These are phyloP conservation scores for Yamadazyma diospyri DNA, from an alignment of 1,139 yeast species.

Conservation along the genomic window DNA sequence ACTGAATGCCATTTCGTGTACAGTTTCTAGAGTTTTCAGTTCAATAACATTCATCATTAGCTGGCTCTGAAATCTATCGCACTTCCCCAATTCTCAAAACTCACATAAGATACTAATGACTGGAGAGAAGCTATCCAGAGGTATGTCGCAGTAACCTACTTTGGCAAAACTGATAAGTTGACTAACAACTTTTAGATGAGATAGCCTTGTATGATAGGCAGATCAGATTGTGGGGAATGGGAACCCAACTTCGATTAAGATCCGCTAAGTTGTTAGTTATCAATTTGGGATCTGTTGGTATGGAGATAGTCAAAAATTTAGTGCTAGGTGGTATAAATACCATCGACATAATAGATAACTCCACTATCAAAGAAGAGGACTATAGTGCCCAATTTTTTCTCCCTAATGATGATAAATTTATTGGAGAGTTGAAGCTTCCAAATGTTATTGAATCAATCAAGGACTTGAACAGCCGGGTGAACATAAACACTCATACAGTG, in stretches of 20 bases:
- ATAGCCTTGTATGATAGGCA: slow-evolving; percentile 93
- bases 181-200: slow-evolving; percentile 50
- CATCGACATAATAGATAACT: slow-evolving; percentile 63
- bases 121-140: slow-evolving; percentile 14
- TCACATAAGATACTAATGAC: no score
- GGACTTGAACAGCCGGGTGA: slow-evolving; percentile 78
- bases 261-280: slow-evolving; percentile 68
- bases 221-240: slow-evolving; percentile 94
- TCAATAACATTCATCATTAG: not conserved
- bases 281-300: slow-evolving; percentile 69
- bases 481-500: slow-evolving; percentile 39
- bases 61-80: not conserved
- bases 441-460: slow-evolving; percentile 53
- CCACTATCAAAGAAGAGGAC: slow-evolving; percentile 57
- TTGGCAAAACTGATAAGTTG: no score
- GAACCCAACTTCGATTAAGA: slow-evolving; percentile 80
- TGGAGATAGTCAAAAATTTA: slow-evolving; percentile 78
- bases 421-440: slow-evolving; percentile 54
- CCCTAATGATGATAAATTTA: slow-evolving; percentile 42
- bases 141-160: slow-evolving; percentile 15
- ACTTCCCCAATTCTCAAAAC: no score
- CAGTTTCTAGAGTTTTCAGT: not conserved
- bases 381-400: slow-evolving; percentile 77
- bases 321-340: slow-evolving; percentile 88
- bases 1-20: not conserved